Evolutionary conservation across 2,329 filamentous ascomycete genomes (phyloP), one percentile per base, ranked within the genome.

Genomic region (Drechslera avenae): DNA sequence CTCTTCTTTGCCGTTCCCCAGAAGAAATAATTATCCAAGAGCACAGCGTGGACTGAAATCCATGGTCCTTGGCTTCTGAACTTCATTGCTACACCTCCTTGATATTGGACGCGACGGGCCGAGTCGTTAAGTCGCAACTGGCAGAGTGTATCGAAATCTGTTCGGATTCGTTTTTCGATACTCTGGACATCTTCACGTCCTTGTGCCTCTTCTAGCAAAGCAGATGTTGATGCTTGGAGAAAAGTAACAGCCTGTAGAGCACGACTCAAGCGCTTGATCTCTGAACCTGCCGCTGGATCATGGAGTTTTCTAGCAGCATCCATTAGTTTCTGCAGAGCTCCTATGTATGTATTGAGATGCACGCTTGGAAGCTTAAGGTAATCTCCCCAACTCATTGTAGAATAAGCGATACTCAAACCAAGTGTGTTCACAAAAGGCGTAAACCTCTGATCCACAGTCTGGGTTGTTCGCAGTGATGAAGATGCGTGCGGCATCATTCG

Each of bases 11-110:
- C 33, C 21, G 60, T 66, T 4, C 65, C 69, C 69, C 67, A 71
- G 8, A 71, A 46, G 10, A 71, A 44, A 39, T 53, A 65, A 37
- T 71, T 67, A 21, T 72, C 66, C 1, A 72, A 52, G 16, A 71
- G 50, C 5, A 70, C 48, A 14, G 53, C 64, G 21, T 71, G 63
- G 1, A 71, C 58, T 26, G 63, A 35, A n/a, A 56, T 47, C 69
- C 69, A 72, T n/a, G 57, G 26, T 3, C 69, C 69, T 30, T 62
- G 58, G n/a, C 63, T 58, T n/a, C 65, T 65, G 10, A 62, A 23
- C 46, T 66, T 69, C 50, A 69, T 61, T 8, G 65, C 66, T 42
- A 71, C 57, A 5, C 42, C 35, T 1, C 64, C 66, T 49, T 70
- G 67, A 23, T 51, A 39, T n/a, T 46, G 45, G 8, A 71, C 48